Evolutionary conservation across 225 moss, liverwort and hornwort species (phyloP).

Genomic region (Polytrichum commune): DNA sequence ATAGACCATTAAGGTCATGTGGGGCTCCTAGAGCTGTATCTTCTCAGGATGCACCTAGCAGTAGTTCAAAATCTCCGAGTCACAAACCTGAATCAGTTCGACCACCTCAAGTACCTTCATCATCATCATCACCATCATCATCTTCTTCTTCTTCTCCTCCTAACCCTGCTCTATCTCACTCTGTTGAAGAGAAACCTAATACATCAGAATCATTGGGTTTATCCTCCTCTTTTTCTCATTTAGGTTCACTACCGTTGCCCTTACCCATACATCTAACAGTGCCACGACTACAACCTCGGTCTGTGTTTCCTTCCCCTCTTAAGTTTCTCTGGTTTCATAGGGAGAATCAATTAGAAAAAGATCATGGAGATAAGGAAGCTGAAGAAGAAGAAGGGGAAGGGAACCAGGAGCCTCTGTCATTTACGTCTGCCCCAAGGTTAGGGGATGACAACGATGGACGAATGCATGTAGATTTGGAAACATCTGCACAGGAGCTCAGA

Average conservation of each 20-base stretch:
- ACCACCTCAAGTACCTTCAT: constrained; percentile 5
- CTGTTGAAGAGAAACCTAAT: constrained; percentile 13
- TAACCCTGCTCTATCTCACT: constrained; percentile 8
- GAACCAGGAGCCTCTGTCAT: constrained; percentile 4
- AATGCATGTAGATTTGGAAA: constrained; percentile 1
- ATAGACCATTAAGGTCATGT: no score
- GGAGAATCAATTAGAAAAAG: constrained; percentile 22
- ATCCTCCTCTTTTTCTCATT: constrained; percentile 12
- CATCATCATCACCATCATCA: not conserved
- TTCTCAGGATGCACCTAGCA: no score
- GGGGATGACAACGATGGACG: constrained; percentile 9
- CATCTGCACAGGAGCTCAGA: not conserved
- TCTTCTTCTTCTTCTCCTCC: no score
- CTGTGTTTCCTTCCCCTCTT: constrained; percentile 23
- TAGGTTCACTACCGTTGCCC: constrained; percentile 21
- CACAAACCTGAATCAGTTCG: constrained; percentile 4
- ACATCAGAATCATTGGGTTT: not conserved
- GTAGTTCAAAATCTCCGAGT: no score
- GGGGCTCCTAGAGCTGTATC: no score
- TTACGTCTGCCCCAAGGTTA: constrained; percentile 17
- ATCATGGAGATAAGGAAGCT: constrained; percentile 2
- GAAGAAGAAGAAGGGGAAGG: not conserved
- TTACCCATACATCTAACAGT: constrained; percentile 21
- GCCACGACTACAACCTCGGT: constrained; percentile 8
- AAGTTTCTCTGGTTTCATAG: constrained; percentile 34